Evolutionary conservation across 257 asterid genomes (phyloP), one percentile per base, ranked within the genome.

Genomic region (Gentiana dahurica): DNA sequence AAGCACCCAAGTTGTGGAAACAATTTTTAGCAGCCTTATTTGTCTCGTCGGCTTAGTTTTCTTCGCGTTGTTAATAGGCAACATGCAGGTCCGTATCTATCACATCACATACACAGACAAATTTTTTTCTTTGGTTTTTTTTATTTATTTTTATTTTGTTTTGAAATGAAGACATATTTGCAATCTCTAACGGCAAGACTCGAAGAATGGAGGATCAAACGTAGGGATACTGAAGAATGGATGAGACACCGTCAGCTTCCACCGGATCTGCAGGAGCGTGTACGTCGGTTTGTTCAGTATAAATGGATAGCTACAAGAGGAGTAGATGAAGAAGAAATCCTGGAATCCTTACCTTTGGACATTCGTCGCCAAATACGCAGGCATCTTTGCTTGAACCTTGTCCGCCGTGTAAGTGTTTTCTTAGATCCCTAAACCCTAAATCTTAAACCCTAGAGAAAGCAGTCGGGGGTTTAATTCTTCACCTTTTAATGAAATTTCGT

Each of bases 191-290:
- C 92, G 46, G 84, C 93, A 54, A 82, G 97, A 66, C 87, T 89
- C 4, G 97, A 89, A 80, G 94, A 89, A 63, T 89, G 97, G 95
- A 75, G 95, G 67, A 78, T 81, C 34, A 81, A 71, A 58, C 69
- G 93, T 65, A 71, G 95, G 74, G 95, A 86, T 68, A 86, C 95
- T 0, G 97, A 89, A 68, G 97, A 89, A 64, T 89, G 95, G 97
- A 86, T 89, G 97, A 70, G 79, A 65, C 97, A 86, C 60, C 86
- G 97, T 6, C 95, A 89, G 68, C 71, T 89, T 1, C 95, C 97
- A 13, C 86, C 75, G 0, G 79, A 75, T 3, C 72, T 90, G 73
- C 95, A 84, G 67, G 86, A 82, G n/a, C 93, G 85, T 36, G 86
- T 86, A 51, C 80, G 91, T 8, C 71, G 88, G 32, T 82, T 84